Evolutionary conservation across 2,329 filamentous ascomycete genomes (phyloP).

Genomic region (Torrubiellomyces zombiae): DNA sequence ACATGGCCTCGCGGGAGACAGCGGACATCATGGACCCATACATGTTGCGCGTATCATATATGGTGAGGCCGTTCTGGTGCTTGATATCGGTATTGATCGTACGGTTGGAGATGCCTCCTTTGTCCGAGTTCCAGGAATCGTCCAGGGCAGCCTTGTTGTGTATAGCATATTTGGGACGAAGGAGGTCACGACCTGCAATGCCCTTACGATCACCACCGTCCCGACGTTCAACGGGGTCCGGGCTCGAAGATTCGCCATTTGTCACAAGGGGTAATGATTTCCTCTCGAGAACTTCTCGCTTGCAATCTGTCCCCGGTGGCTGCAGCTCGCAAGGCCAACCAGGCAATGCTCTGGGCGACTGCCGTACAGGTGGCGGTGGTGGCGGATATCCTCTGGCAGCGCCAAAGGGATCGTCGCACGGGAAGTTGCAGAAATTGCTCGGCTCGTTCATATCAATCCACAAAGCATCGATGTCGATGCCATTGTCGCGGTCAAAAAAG

Average conservation of each 20-base stretch:
- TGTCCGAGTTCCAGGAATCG: slow-evolving; percentile 26
- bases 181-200: slow-evolving; percentile 39
- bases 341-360: slow-evolving; percentile 45
- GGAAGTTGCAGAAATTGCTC: slow-evolving; percentile 16
- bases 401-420: slow-evolving; percentile 12
- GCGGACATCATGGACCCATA: slow-evolving; percentile 61
- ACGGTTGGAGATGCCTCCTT: slow-evolving; percentile 41
- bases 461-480: slow-evolving; percentile 60
- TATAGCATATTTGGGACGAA: slow-evolving; percentile 61
- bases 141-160: slow-evolving; percentile 47
- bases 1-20: slow-evolving; percentile 57
- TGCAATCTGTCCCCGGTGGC: slow-evolving; percentile 9
- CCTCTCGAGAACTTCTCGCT: slow-evolving; percentile 1
- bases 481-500: slow-evolving; percentile 47
- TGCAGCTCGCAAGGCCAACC: slow-evolving; percentile 40
- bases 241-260: slow-evolving; percentile 1
- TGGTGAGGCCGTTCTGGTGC: slow-evolving; percentile 51
- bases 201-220: slow-evolving; percentile 31
- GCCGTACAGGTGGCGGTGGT: slow-evolving; percentile 41
- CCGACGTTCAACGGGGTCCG: slow-evolving; percentile 26
- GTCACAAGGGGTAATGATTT: too few species aligned
- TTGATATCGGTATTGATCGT: slow-evolving; percentile 65
- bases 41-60: slow-evolving; percentile 76
- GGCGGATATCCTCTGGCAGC: slow-evolving; percentile 34
- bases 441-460: slow-evolving; percentile 57